Percentiles rank a stretch among this genome's conserved stretches.
Evolutionary conservation across 495 filamentous ascomycete species (phyloP).

Genomic region (Lepidopterella palustris): DNA sequence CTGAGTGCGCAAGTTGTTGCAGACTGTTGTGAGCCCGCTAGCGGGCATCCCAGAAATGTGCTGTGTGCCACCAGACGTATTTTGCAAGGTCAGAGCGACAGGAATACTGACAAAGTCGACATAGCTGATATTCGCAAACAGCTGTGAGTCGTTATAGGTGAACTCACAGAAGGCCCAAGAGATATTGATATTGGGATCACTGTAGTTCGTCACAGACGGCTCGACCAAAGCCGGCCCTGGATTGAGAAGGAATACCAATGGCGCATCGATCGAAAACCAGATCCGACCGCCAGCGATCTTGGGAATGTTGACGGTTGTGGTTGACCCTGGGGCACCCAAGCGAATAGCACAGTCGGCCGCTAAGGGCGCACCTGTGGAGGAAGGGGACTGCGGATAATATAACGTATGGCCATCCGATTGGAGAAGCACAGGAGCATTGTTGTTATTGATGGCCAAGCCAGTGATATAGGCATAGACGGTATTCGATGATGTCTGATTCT

Average conservation of each 20-base stretch:
- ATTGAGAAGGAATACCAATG: constrained; percentile 64
- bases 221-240: constrained; percentile 64
- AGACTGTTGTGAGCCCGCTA: constrained; percentile 52
- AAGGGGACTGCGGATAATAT: constrained; percentile 51
- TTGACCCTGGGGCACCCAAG: constrained; percentile 54
- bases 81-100: constrained; percentile 54
- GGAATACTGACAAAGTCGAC: constrained; percentile 69
- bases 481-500: constrained; percentile 56
- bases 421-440: constrained; percentile 54
- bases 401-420: constrained; percentile 52
- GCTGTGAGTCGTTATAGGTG: constrained; percentile 58
- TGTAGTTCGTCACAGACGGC: constrained; percentile 58
- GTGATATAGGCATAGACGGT: constrained; percentile 66
- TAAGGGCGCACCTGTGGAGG: constrained; percentile 42
- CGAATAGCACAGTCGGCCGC: constrained; percentile 53
- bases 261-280: constrained; percentile 58
- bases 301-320: constrained; percentile 56
- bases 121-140: constrained; percentile 69
- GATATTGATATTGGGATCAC: constrained; percentile 59
- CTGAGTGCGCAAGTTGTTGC: constrained; percentile 48
- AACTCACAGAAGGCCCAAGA: constrained; percentile 69
- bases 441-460: constrained; percentile 55
- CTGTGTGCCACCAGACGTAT: constrained; percentile 46
- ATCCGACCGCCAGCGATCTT: constrained; percentile 61
- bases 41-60: constrained; percentile 53